phyloP scores from a whole-genome alignment of 495 filamentous ascomycete genomes.

The Schizothecium vesticola region DNA sequence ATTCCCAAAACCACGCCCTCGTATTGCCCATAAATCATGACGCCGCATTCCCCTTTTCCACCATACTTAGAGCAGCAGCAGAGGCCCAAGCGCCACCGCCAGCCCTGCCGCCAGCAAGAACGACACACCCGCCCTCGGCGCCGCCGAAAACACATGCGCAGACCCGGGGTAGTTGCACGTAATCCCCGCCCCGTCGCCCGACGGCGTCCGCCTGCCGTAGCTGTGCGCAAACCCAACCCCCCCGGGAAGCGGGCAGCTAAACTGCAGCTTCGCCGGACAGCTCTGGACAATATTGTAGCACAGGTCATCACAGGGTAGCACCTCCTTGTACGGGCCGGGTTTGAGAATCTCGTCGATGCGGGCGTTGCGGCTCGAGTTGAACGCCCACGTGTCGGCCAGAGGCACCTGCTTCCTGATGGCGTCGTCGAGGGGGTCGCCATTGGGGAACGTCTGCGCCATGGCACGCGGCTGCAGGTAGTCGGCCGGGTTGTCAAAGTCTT shows the following conservation, averaged over 20 bases:
- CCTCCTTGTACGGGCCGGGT: constrained; percentile 90
- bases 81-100: background rate
- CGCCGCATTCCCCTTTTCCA: background rate
- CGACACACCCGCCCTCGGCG: constrained; percentile 8
- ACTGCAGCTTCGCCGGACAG: constrained; percentile 75
- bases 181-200: constrained; percentile 18
- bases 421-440: constrained; percentile 50
- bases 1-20: background rate
- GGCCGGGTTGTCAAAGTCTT: constrained; percentile 60
- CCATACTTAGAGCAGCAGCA: constrained; percentile 2
- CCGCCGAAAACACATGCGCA: constrained; percentile 31
- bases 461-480: constrained; percentile 63
- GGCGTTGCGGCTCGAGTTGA: constrained; percentile 57
- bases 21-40: background rate
- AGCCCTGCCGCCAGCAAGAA: constrained; percentile 16
- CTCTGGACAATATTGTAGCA: constrained; percentile 78
- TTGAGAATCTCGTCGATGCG: constrained; percentile 63
- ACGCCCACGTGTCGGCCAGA: constrained; percentile 22
- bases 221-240: constrained; percentile 52
- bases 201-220: constrained; percentile 50
- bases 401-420: constrained; percentile 13
- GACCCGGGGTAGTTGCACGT: constrained; percentile 47
- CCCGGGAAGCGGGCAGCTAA: constrained; percentile 63
- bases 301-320: constrained; percentile 77
- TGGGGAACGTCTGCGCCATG: constrained; percentile 59